These are phyloP conservation scores for Acanthamoeba sp. DNA, from an alignment of 208 protist genomes.

Conservation along the genomic window DNA sequence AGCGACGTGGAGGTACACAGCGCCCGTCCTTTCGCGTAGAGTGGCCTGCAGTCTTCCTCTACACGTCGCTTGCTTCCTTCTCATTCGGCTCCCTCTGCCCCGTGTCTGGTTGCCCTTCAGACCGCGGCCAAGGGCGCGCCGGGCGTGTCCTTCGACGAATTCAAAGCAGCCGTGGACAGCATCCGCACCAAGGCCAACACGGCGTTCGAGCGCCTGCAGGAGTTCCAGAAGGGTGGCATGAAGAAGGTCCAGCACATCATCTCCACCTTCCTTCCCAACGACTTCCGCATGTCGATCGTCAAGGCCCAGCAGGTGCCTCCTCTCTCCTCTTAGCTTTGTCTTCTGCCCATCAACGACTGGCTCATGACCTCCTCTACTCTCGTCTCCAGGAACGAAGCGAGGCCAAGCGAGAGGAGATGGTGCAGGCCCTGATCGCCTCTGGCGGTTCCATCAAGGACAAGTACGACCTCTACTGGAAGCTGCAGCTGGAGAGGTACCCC, in stretches of 20 bases:
- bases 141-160: background rate
- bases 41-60: background rate
- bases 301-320: background rate
- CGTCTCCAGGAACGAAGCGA: conserved; percentile 21
- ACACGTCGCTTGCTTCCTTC: background rate
- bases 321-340: background rate
- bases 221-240: background rate
- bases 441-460: conserved; percentile 76
- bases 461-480: conserved; percentile 79
- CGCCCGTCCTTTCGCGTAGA: background rate
- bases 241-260: conserved; percentile 43
- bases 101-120: background rate
- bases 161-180: background rate
- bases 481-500: conserved; percentile 71
- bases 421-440: conserved; percentile 20
- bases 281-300: conserved; percentile 75
- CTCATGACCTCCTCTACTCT: too few species aligned
- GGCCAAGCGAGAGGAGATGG: background rate
- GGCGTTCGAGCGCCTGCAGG: background rate
- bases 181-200: background rate
- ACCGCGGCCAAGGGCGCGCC: background rate
- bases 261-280: conserved; percentile 74
- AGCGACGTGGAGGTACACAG: background rate
- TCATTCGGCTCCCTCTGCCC: background rate
- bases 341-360: background rate